A percentile compares a stretch with the other conserved stretches of the same genome.
Conservation (phyloP, 2,329 filamentous ascomycete genomes). For the Aspergillus pseudoglaucus region DNA sequence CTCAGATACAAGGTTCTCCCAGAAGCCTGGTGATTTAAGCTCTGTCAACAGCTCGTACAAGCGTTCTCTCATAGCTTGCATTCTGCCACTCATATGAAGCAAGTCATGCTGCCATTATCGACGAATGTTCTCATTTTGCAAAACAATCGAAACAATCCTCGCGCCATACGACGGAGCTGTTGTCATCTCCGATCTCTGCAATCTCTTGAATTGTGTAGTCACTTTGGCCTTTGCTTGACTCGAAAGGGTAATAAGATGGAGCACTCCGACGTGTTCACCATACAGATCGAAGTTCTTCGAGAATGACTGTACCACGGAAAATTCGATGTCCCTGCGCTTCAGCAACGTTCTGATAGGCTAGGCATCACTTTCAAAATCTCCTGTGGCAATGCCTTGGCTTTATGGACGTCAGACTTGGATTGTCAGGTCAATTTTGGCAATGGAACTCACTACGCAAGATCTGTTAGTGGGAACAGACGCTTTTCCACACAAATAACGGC, state of each 20-base stretch:
- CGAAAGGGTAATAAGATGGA: neutral
- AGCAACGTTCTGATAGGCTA: constrained; percentile 20
- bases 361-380: constrained; percentile 20
- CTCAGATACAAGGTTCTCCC: too few species aligned
- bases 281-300: constrained; percentile 46
- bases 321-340: constrained; percentile 66
- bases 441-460: constrained; percentile 15
- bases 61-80: neutral
- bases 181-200: neutral
- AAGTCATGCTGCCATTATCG: neutral
- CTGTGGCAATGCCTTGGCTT: constrained; percentile 20
- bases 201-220: neutral
- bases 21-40: neutral
- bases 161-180: neutral
- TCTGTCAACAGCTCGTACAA: neutral
- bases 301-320: constrained; percentile 51
- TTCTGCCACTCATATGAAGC: neutral
- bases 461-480: constrained; percentile 73
- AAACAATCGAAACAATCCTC: neutral
- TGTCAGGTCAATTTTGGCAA: too few species aligned
- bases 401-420: too few species aligned
- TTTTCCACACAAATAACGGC: constrained; percentile 45
- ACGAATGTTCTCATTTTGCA: neutral
- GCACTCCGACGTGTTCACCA: constrained; percentile 6
- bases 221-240: neutral